These are phyloP conservation scores for Neohortaea acidophila DNA, from an alignment of 495 filamentous ascomycete species.

Conservation along the genomic window DNA sequence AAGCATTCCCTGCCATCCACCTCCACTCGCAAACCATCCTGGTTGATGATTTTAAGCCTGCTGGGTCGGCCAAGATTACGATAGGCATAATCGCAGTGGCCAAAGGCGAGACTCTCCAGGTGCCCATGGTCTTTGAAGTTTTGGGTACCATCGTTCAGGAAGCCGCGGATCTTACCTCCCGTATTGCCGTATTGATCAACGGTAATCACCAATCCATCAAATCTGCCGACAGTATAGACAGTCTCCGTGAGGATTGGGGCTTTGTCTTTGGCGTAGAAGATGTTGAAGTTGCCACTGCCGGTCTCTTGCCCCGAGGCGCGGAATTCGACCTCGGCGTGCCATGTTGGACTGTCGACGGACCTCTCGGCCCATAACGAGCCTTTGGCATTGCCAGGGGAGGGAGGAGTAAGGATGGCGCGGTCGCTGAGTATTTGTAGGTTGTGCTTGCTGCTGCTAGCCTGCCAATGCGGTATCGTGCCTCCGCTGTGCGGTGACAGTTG, in stretches of 20 bases:
- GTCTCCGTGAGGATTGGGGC: constrained; percentile 50
- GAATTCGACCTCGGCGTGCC: constrained; percentile 74
- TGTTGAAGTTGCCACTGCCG: constrained; percentile 73
- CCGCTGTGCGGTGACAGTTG: constrained; percentile 43
- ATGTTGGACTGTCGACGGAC: constrained; percentile 32
- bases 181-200: constrained; percentile 74
- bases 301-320: constrained; percentile 73
- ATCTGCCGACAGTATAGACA: constrained; percentile 66
- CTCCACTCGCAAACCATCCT: constrained; percentile 52
- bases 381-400: constrained; percentile 70
- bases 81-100: constrained; percentile 80
- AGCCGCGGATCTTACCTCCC: constrained; percentile 61
- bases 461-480: constrained; percentile 44
- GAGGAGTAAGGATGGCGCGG: constrained; percentile 81
- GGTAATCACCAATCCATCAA: constrained; percentile 76
- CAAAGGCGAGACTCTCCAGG: constrained; percentile 79
- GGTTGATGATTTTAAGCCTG: constrained; percentile 56
- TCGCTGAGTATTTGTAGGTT: constrained; percentile 68
- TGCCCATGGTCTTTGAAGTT: constrained; percentile 66
- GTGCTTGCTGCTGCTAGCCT: constrained; percentile 54
- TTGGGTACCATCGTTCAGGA: constrained; percentile 78
- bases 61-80: constrained; percentile 79
- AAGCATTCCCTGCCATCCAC: constrained; percentile 78
- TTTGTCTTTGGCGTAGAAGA: constrained; percentile 79
- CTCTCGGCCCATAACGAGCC: constrained; percentile 66